Evolutionary conservation across 768 basidiomycete species (phyloP), one percentile per base, ranked within the genome.

Genomic region (Calvatia gigantea): DNA sequence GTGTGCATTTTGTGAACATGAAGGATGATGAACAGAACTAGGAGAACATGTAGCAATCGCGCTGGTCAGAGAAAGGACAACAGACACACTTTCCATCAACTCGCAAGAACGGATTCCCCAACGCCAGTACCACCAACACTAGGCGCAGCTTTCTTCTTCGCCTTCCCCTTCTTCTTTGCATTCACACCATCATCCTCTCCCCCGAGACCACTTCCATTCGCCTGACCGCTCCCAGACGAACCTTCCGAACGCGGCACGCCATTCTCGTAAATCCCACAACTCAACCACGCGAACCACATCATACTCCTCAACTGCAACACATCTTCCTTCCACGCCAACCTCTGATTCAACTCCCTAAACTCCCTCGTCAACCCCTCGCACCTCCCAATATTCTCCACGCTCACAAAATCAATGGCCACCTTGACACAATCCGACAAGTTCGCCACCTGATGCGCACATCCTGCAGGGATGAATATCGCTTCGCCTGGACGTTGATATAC

Each of bases 381-480:
- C 31, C 92, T 82, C 45, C 73, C 75, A 35, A 98, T 86, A 67
- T 96, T 97, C 74, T 97, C 91, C 39, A 94, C 88, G 76, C 89
- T 91, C 60, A 97, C 93, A 69, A 94, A 98, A 70, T 98, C 95
- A 63, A 89, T 80, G 27, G 95, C 94, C 49, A 97, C 91, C 73
- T 98, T 98, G 74, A 98, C 86, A 64, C 91, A 95, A 69, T 97
- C 94, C n/a, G 92, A 81, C 48, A 94, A 72, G 67, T 98, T 97
- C 62, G 89, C 89, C 7, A 97, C 91, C 83, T 94, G 91, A 69
- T 94, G 91, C 0, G 90, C 89, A 68, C 89, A 94, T 21, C 93
- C 95, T 3, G 95, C 95, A 12, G 95, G 95, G 58, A 98, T 93
- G 69, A 97, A 94, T 11, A 98, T 86, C 0, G 93, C 95, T 65